Conservation (phyloP, 2,329 filamentous ascomycete genomes). For the Colletotrichum siamense region DNA sequence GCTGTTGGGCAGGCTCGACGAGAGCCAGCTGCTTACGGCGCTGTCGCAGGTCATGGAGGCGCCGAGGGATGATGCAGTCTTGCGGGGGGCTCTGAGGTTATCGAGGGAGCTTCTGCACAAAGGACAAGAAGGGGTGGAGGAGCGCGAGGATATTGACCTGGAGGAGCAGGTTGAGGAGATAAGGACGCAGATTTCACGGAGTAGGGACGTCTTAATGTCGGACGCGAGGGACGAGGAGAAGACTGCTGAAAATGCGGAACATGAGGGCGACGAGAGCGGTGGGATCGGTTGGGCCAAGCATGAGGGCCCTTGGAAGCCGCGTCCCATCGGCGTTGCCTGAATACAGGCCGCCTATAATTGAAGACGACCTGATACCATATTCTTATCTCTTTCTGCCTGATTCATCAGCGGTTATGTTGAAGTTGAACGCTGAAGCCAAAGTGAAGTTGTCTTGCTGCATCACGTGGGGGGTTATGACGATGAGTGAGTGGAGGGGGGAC, state of each 20-base stretch:
- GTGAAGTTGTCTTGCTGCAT: background rate
- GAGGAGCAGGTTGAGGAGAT: conserved; percentile 28
- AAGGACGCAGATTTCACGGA: conserved; percentile 23
- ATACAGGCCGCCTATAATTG: background rate
- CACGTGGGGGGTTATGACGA: conserved; percentile 11
- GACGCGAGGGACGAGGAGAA: background rate
- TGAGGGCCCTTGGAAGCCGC: conserved; percentile 60
- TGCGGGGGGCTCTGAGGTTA: conserved; percentile 51
- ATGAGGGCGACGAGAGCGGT: conserved; percentile 13
- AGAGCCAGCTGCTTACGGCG: conserved; percentile 38
- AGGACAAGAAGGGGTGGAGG: conserved; percentile 12
- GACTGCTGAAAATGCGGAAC: conserved; percentile 2
- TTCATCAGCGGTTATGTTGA: background rate
- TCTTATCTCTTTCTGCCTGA: background rate
- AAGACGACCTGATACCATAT: background rate
- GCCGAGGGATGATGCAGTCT: conserved; percentile 46
- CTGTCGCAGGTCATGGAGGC: conserved; percentile 44
- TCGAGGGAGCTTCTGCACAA: conserved; percentile 43
- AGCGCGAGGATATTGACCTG: background rate
- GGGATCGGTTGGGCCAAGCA: conserved; percentile 54
- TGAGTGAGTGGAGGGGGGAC: background rate
- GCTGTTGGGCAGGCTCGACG: conserved; percentile 41
- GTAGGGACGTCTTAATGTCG: conserved; percentile 1
- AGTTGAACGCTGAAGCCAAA: background rate
- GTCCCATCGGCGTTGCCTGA: conserved; percentile 62